These are phyloP conservation scores for Cyphellophora europaea DNA, from an alignment of 2,329 filamentous ascomycete genomes.

Conservation along the genomic window DNA sequence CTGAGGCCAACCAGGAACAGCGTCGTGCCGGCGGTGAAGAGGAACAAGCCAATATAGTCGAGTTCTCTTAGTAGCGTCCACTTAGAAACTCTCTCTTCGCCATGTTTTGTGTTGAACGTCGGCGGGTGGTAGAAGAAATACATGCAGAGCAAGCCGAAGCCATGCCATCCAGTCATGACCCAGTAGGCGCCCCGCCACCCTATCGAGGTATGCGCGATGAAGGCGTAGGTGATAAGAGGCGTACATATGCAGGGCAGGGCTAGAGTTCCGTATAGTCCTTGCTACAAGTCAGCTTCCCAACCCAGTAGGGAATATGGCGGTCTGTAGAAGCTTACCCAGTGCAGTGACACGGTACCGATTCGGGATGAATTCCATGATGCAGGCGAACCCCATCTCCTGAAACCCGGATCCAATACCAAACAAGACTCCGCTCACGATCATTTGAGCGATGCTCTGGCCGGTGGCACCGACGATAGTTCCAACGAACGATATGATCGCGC, in stretches of 20 bases:
- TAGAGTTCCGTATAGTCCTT: slow-evolving; percentile 15
- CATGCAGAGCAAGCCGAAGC: slow-evolving; percentile 6
- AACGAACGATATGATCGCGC: slow-evolving; percentile 25
- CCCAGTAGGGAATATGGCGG: too few relatives aligned
- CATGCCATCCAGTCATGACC: slow-evolving; percentile 7
- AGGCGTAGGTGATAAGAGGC: slow-evolving; percentile 37
- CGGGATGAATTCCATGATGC: slow-evolving; percentile 30
- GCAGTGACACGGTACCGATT: slow-evolving; percentile 27
- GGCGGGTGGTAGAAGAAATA: slow-evolving; percentile 39
- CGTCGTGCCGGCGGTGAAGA: slow-evolving; percentile 31
- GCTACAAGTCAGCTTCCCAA: neutral
- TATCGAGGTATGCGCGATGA: slow-evolving; percentile 32
- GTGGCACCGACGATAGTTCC: slow-evolving; percentile 29
- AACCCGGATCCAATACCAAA: slow-evolving; percentile 28
- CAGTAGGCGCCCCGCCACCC: slow-evolving; percentile 43
- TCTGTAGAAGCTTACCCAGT: slow-evolving; percentile 24
- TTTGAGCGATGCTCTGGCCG: slow-evolving; percentile 25
- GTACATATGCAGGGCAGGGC: slow-evolving; percentile 24
- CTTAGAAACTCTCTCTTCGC: slow-evolving; percentile 15
- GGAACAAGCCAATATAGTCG: slow-evolving; percentile 36
- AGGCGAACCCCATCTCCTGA: slow-evolving; percentile 31
- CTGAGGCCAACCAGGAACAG: slow-evolving; percentile 36
- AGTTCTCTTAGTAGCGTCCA: slow-evolving; percentile 31
- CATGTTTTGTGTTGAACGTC: slow-evolving; percentile 36
- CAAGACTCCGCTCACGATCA: slow-evolving; percentile 29